Evolutionary conservation across 352 stramenopile genomes (phyloP), one percentile per base, ranked within the genome.

Genomic region (Pythium sukuiense): DNA sequence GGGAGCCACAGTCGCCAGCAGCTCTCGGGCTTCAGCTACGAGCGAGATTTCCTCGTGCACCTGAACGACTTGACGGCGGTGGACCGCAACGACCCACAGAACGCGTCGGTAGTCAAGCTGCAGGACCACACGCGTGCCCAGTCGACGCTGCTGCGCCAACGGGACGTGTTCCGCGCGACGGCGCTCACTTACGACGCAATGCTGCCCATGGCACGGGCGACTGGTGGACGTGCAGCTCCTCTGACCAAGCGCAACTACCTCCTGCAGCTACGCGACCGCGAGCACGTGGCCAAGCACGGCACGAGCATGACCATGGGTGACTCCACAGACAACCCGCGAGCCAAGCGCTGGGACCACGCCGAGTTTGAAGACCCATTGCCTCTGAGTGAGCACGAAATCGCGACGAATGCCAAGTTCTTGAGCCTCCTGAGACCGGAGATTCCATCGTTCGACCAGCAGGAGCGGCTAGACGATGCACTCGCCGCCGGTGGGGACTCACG

Each of bases 81-180:
- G 7, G 88, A 96, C 63, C 79, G 80, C 24, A 93, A 93, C 49
- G 82, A 95, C 58, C 87, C 87, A 3, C 77, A 86, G 6, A 90
- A 95, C 60, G 67, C 76, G 6, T 48, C 71, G 1, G 70, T 89
- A 4, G 61, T 83, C 61, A 76, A 77, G 1, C 59, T 90, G 18
- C 72, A 87, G 26, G 67, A 76, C 37, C 77, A 89, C 52, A 53
- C 78, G 30, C 70, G 70, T 55, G 63, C 56, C 24, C 73, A 74
- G 55, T 86, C 81, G 11, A 52, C 71, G 2, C 46, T 59, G 20
- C 61, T 80, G 18, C 59, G 73, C 13, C 35, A 76, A 27, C 58
- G 75, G 43, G 79, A 76, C 37, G 60, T 87, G n/a, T 90, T 90
- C 50, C 80, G 81, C 1, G 73, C 71, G 16, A 60, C 66, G 33